Conservation (phyloP, 2,329 filamentous ascomycete species). For the Trichoderma sp. region DNA sequence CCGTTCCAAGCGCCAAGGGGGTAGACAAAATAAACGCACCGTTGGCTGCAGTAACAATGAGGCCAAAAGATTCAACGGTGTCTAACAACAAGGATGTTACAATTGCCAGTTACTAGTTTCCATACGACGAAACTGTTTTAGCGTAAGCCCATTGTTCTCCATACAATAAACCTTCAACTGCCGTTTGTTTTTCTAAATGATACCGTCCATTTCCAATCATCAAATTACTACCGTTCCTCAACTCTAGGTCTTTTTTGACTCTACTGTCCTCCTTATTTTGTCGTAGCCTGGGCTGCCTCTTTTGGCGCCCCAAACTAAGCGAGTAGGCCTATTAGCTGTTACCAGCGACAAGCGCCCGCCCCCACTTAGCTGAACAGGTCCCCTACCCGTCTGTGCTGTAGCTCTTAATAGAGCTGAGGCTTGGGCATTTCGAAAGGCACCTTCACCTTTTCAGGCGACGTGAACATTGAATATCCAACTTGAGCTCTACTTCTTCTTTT, state of each 20-base stretch:
- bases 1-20: background rate
- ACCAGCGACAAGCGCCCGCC: constrained; percentile 6
- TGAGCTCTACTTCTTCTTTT: background rate
- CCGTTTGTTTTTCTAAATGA: background rate
- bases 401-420: background rate
- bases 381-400: background rate
- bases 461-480: background rate
- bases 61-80: background rate
- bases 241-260: background rate
- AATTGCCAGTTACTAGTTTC: background rate
- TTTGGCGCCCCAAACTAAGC: background rate
- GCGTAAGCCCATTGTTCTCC: background rate
- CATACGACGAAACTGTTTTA: background rate
- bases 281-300: background rate
- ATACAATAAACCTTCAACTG: background rate
- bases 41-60: background rate
- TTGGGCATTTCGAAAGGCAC: background rate
- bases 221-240: background rate
- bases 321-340: background rate
- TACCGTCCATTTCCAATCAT: background rate
- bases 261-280: background rate
- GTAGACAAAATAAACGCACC: background rate
- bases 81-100: background rate
- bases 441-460: background rate
- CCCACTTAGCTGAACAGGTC: background rate